phyloP scores from a whole-genome alignment of 2,329 filamentous ascomycete genomes.

The Colletotrichum noveboracense region DNA sequence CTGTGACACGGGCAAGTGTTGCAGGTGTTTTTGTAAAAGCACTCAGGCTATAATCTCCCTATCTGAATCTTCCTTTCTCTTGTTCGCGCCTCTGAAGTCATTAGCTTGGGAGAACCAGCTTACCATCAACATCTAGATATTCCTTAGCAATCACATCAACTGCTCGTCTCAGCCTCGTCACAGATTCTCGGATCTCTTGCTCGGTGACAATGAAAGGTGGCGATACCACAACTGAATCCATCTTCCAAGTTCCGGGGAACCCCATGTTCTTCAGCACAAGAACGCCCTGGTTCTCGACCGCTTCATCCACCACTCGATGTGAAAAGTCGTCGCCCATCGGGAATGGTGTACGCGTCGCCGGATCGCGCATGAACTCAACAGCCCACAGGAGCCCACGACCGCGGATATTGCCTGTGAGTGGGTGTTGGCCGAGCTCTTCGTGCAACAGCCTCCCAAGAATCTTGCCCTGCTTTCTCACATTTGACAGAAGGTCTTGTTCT shows the following conservation, averaged over 20 bases:
- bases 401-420: not conserved
- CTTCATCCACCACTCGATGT: not conserved
- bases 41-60: rapidly evolving
- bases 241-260: not conserved
- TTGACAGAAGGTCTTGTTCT: not conserved
- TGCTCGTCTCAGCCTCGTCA: not conserved
- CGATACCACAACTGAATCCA: not conserved
- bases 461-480: not conserved
- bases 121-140: not conserved
- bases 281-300: not conserved
- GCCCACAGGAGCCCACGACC: not conserved
- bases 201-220: not conserved
- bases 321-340: not conserved
- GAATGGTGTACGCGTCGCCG: not conserved
- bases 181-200: not conserved
- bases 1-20: rapidly evolving
- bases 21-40: not conserved
- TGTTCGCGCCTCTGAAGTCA: not conserved
- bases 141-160: not conserved
- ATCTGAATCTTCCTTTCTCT: not conserved
- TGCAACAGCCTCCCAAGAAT: not conserved
- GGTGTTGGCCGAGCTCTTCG: not conserved
- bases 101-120: not conserved
- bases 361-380: not conserved
- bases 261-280: not conserved